Percentiles rank a stretch among this genome's conserved stretches.
These are phyloP conservation scores for Blastosporella zonata DNA, from an alignment of 1,284 basidiomycete genomes.

Conservation along the genomic window DNA sequence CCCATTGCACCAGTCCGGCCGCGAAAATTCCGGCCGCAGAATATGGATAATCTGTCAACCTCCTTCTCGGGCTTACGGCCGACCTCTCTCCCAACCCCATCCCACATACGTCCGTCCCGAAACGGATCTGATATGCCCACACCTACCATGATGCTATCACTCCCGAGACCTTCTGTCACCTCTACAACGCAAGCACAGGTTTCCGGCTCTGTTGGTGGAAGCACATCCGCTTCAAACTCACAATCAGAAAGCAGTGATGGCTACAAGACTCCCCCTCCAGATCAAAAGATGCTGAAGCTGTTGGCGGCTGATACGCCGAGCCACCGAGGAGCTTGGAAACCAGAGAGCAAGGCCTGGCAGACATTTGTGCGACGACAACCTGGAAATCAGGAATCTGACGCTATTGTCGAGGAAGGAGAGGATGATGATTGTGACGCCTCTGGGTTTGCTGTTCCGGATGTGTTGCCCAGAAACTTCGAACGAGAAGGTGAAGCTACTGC, in stretches of 20 bases:
- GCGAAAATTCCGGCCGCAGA: conserved; percentile 28
- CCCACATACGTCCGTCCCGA: conserved; percentile 42
- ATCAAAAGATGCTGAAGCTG: conserved; percentile 55
- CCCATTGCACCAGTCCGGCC: conserved; percentile 31
- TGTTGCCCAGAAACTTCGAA: conserved; percentile 9
- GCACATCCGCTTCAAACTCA: background rate
- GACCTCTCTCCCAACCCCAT: conserved; percentile 61
- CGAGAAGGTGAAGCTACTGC: conserved; percentile 7
- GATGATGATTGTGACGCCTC: conserved; percentile 24
- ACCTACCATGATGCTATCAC: conserved; percentile 28
- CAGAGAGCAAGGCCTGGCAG: conserved; percentile 61
- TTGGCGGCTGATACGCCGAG: conserved; percentile 68
- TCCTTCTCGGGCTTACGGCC: conserved; percentile 64
- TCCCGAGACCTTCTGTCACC: conserved; percentile 25
- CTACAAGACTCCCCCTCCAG: conserved; percentile 32
- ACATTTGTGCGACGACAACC: conserved; percentile 49
- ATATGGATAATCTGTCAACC: conserved; percentile 43
- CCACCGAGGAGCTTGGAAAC: conserved; percentile 67
- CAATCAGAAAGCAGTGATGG: conserved; percentile 4
- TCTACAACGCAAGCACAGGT: conserved; percentile 3
- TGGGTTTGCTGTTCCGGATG: conserved; percentile 17
- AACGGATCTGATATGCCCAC: conserved; percentile 36
- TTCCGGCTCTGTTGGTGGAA: conserved; percentile 1
- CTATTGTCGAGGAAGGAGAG: conserved; percentile 47
- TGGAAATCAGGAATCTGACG: conserved; percentile 30